A percentile compares a stretch with the other conserved stretches of the same genome.
Conservation (phyloP, 495 filamentous ascomycete species). For the Neurospora sp. region DNA sequence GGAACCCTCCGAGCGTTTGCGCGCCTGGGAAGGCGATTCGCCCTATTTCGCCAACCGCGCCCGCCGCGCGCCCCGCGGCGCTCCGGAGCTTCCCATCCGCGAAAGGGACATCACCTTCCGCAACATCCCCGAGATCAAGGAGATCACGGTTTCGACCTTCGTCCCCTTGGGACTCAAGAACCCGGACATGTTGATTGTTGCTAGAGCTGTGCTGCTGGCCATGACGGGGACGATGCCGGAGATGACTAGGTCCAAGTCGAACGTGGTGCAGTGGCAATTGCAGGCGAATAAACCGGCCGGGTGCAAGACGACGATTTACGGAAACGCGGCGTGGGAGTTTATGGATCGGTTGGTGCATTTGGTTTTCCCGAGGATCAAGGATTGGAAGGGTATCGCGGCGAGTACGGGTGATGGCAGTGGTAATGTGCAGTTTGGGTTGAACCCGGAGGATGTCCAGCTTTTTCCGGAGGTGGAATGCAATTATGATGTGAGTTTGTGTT, state of each 20-base stretch:
- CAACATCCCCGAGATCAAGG: slow-evolving; percentile 72
- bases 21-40: slow-evolving; percentile 78
- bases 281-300: slow-evolving; percentile 46
- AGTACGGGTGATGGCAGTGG: slow-evolving; percentile 71
- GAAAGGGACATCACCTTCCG: slow-evolving; percentile 70
- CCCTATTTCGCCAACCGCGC: slow-evolving; percentile 89
- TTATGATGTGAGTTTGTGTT: slow-evolving; percentile 64
- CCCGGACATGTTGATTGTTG: slow-evolving; percentile 61
- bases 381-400: slow-evolving; percentile 76
- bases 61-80: slow-evolving; percentile 69
- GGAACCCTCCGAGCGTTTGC: slow-evolving; percentile 57
- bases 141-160: slow-evolving; percentile 72
- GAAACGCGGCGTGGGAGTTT: slow-evolving; percentile 81
- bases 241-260: slow-evolving; percentile 49
- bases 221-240: slow-evolving; percentile 69
- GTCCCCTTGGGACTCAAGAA: slow-evolving; percentile 51
- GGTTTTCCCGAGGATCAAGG: slow-evolving; percentile 89
- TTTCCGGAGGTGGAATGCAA: slow-evolving; percentile 93
- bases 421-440: slow-evolving; percentile 75
- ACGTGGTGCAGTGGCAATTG: slow-evolving; percentile 54
- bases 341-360: slow-evolving; percentile 74
- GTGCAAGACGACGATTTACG: slow-evolving; percentile 58
- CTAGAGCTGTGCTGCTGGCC: slow-evolving; percentile 71
- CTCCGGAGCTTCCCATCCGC: slow-evolving; percentile 50
- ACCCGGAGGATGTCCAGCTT: slow-evolving; percentile 55